Evolutionary conservation across 176 grass and related monocot genomes (phyloP), one percentile per base, ranked within the genome.

Genomic region (Cenchrus purpureus): DNA sequence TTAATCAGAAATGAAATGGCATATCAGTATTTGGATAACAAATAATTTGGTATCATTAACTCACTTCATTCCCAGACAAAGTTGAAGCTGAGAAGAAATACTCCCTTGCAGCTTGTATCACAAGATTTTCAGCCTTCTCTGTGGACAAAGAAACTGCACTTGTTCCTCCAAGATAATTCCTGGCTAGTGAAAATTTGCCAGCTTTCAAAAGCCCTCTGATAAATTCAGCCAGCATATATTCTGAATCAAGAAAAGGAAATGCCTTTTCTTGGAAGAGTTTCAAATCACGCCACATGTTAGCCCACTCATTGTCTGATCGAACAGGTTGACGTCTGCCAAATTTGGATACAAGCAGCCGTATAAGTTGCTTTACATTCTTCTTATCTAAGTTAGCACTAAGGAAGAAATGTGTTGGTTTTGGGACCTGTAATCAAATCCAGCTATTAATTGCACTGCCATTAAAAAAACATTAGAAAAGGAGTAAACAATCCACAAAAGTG

Each of bases 41-140:
- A 84, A 83, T 11, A 59, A 82, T 59, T 53, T 88, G 4, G 57
- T 76, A 54, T 56, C 7, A 57, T 82, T 16, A 82, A 89, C 91
- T 93, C 82, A 98, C 93, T 88, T 98, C 93, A 17, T 91, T 89
- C 61, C 87, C 93, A 63, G 93, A 95, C 40, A 98, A 83, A 86
- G 92, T 95, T 65, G 96, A 98, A 87, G 96, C 93, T 14, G 93
- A 98, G 81, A 95, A 98, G 82, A 98, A 98, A 95, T 98, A 98
- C 72, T 98, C 96, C 79, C 89, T 93, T 67, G 93, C 91, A 71
- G 96, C 91, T 92, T 91, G 91, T 84, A 98, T 90, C 22, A 98
- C 93, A 22, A 98, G 96, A 85, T 89, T 87, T 75, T 98, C 96
- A 71, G 91, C 88, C 50, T 94, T 98, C 67, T 90, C 91, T 58